Evolutionary conservation across 2,329 filamentous ascomycete genomes (phyloP), one percentile per base, ranked within the genome.

Genomic region (Iodosphaeria phyllophila): DNA sequence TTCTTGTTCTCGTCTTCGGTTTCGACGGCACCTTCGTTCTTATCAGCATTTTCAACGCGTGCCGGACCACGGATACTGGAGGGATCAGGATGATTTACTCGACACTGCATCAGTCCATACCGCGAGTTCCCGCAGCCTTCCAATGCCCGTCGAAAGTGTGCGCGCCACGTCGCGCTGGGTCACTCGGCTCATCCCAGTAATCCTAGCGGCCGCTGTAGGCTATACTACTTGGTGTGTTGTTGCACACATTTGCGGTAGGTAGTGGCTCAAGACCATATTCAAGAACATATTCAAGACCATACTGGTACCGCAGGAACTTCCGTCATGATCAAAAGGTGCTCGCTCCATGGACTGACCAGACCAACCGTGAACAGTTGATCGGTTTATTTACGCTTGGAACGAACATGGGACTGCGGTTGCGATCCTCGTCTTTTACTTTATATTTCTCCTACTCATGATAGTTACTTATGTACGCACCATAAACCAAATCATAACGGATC

Each of bases 211-310:
- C 16, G 56, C 66, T 18, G 60, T 79, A 31, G 70, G 59, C 18
- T 82, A 79, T 47, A 66, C 66, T 12, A 75, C 69, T 17, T 92
- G 76, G 50, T 70, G 71, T 9, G 47, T 83, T 24, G 66, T 77
- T 24, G 70, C 63, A 32, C 60, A 60, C 22, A 49, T 83, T 32
- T 77, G 74, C 43, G 55, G 77, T 83, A 48, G 42, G 73, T 56
- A 30, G n/a, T n/a, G n/a, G n/a, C n/a, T n/a, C n/a, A n/a, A n/a
- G n/a, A n/a, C n/a, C n/a, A n/a, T n/a, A n/a, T n/a, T n/a, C n/a
- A n/a, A n/a, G n/a, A n/a, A n/a, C n/a, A n/a, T n/a, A n/a, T n/a
- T n/a, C n/a, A n/a, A n/a, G n/a, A n/a, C n/a, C n/a, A n/a, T n/a
- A n/a, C n/a, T n/a, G n/a, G n/a, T n/a, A n/a, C n/a, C n/a, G n/a